Percentiles rank a stretch among this genome's conserved stretches.
These are phyloP conservation scores for Benincasa hispida DNA, from an alignment of 306 rosid species.

Conservation along the genomic window DNA sequence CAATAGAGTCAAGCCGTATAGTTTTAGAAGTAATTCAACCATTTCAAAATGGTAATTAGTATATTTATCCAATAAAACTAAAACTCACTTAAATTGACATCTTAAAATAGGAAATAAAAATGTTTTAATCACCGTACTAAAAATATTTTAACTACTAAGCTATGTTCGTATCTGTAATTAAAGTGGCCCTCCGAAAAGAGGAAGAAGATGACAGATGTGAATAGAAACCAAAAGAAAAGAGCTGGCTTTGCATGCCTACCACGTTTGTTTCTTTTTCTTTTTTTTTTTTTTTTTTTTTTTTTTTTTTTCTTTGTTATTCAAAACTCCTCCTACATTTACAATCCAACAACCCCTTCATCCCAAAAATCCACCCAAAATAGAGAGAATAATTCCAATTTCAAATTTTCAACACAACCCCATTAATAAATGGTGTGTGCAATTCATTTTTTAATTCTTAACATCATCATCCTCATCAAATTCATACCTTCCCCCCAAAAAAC, in stretches of 20 bases:
- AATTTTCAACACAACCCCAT: background rate
- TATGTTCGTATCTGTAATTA: background rate
- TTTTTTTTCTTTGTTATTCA: too few relatives aligned
- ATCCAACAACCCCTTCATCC: background rate
- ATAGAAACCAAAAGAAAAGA: slow-evolving; percentile 12
- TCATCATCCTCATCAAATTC: background rate
- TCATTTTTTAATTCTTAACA: background rate
- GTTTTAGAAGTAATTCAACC: too few relatives aligned
- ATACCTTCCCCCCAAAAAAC: background rate
- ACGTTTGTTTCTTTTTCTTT: background rate
- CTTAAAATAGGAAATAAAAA: too few relatives aligned
- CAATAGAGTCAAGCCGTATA: background rate
- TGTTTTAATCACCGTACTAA: too few relatives aligned
- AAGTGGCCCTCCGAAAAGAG: slow-evolving; percentile 7
- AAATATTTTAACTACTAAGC: background rate
- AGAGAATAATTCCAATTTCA: background rate
- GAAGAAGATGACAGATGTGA: slow-evolving; percentile 37
- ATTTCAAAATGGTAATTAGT: too few relatives aligned
- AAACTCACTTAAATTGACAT: too few relatives aligned
- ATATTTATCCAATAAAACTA: too few relatives aligned
- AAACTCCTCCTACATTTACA: background rate
- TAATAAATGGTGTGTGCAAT: background rate
- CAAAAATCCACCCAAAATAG: background rate
- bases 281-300: background rate
- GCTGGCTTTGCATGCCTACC: slow-evolving; percentile 18